Conservation (phyloP, 257 asterid species). For the Gentiana dahurica region DNA sequence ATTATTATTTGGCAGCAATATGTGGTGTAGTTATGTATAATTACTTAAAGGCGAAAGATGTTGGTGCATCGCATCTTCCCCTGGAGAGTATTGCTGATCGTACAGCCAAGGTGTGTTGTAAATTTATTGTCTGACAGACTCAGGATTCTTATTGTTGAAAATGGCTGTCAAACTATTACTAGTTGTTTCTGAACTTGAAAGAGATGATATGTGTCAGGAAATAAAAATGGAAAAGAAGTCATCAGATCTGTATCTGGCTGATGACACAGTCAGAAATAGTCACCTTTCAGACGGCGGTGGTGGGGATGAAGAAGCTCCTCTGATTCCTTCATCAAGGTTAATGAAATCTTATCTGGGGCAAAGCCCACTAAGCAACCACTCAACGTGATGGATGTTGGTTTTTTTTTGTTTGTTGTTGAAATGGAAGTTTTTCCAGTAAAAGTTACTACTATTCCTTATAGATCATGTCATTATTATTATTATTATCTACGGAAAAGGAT, state of each 20-base stretch:
- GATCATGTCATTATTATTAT: too few species aligned
- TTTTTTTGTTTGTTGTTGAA: too few species aligned
- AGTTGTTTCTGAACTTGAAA: neutral
- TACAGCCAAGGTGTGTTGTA: conserved; percentile 34
- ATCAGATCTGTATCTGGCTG: conserved; percentile 49
- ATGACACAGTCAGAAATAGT: conserved; percentile 16
- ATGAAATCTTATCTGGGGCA: conserved; percentile 42
- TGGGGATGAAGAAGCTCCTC: conserved; percentile 55
- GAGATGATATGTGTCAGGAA: conserved; percentile 27
- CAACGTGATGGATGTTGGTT: conserved; percentile 12
- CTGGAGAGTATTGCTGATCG: conserved; percentile 40
- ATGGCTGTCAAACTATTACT: neutral
- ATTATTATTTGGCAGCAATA: conserved; percentile 46
- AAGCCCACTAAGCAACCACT: conserved; percentile 32
- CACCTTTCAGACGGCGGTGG: conserved; percentile 15
- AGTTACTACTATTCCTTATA: too few species aligned
- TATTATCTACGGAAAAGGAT: too few species aligned
- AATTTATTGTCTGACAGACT: neutral
- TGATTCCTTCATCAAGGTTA: conserved; percentile 45
- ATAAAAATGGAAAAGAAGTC: conserved; percentile 63
- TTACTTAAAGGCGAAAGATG: conserved; percentile 57
- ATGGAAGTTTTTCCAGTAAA: too few species aligned
- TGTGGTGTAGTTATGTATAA: conserved; percentile 76
- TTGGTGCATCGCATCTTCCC: conserved; percentile 38
- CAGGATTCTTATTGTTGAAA: neutral